Conservation (phyloP, 1,139 yeast species). For the Trichomonascaceae sp. region DNA sequence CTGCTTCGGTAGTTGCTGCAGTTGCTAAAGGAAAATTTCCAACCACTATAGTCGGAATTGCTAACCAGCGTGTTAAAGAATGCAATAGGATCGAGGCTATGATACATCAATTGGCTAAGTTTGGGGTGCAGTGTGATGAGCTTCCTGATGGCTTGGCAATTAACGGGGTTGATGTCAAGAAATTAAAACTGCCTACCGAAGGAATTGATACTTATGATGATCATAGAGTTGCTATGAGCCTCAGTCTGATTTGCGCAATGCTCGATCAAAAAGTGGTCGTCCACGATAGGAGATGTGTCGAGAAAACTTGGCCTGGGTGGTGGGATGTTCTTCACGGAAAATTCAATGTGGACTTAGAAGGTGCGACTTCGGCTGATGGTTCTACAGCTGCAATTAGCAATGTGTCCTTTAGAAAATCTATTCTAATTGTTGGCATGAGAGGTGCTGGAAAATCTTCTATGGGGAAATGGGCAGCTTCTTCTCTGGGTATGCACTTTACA, state of each 20-base stretch:
- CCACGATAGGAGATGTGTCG: constrained; percentile 85
- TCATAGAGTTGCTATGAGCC: constrained; percentile 98
- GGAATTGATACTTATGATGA: constrained; percentile 85
- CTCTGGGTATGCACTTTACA: constrained; percentile 62
- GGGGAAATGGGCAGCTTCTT: constrained; percentile 71
- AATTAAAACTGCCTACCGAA: constrained; percentile 36
- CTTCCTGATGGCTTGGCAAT: constrained; percentile 89
- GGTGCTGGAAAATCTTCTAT: constrained; percentile 95
- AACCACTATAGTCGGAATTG: constrained; percentile 89
- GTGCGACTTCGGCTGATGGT: constrained; percentile 29
- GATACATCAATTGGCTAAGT: constrained; percentile 80
- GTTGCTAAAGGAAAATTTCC: constrained; percentile 35
- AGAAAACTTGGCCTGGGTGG: constrained; percentile 99
- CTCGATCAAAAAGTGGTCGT: constrained; percentile 55
- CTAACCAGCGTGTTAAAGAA: constrained; percentile 96
- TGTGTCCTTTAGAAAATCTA: constrained; percentile 46
- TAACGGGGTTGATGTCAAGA: constrained; percentile 50
- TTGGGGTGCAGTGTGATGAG: constrained; percentile 81
- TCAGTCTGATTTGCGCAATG: constrained; percentile 70
- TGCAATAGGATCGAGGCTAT: constrained; percentile 95
- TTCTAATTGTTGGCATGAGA: constrained; percentile 92
- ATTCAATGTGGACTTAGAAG: constrained; percentile 62
- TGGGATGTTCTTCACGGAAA: constrained; percentile 84
- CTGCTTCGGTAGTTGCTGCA: constrained; percentile 96
- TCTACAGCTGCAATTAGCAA: background rate